Evolutionary conservation across 371 early-diverging fungal genomes (phyloP).

Genomic region (Mortierella sp.): DNA sequence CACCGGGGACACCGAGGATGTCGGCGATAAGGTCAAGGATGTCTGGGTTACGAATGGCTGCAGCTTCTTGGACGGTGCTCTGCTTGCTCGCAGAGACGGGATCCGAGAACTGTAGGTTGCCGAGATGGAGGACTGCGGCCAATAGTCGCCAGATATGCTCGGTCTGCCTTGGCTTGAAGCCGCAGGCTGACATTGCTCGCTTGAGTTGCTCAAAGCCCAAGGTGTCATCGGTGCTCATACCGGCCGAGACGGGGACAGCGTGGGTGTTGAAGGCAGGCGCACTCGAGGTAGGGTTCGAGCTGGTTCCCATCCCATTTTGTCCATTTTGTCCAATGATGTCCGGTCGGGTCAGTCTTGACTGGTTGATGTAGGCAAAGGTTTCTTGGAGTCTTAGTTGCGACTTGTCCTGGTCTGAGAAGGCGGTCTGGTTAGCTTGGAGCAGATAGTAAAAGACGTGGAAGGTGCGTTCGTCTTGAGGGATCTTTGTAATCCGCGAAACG

Average conservation of each 20-base stretch:
- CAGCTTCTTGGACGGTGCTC: slow-evolving; percentile 66
- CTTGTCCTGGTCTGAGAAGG: slow-evolving; percentile 59
- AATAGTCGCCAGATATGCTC: slow-evolving; percentile 78
- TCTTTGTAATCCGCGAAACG: slow-evolving; percentile 76
- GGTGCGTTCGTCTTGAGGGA: slow-evolving; percentile 78
- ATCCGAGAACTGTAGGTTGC: slow-evolving; percentile 80
- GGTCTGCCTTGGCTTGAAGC: slow-evolving; percentile 82
- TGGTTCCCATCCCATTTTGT: neutral
- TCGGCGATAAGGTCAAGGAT: slow-evolving; percentile 81
- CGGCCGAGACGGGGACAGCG: slow-evolving; percentile 10
- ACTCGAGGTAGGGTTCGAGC: neutral
- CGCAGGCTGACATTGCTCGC: slow-evolving; percentile 80
- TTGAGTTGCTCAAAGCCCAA: slow-evolving; percentile 76
- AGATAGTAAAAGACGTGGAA: slow-evolving; percentile 95
- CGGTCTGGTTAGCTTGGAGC: slow-evolving; percentile 55
- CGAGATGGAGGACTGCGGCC: slow-evolving; percentile 85
- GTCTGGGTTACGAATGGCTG: slow-evolving; percentile 73
- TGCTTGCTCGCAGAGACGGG: slow-evolving; percentile 46
- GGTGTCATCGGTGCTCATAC: slow-evolving; percentile 60
- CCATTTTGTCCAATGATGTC: slow-evolving; percentile 16
- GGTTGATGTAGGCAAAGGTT: slow-evolving; percentile 58
- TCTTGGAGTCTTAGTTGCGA: slow-evolving; percentile 61
- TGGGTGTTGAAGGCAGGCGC: neutral
- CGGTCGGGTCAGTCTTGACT: slow-evolving; percentile 64
- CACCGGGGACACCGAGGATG: slow-evolving; percentile 83